These are phyloP conservation scores for Metrosideros polymorpha DNA, from an alignment of 441 rosid species.

Conservation along the genomic window DNA sequence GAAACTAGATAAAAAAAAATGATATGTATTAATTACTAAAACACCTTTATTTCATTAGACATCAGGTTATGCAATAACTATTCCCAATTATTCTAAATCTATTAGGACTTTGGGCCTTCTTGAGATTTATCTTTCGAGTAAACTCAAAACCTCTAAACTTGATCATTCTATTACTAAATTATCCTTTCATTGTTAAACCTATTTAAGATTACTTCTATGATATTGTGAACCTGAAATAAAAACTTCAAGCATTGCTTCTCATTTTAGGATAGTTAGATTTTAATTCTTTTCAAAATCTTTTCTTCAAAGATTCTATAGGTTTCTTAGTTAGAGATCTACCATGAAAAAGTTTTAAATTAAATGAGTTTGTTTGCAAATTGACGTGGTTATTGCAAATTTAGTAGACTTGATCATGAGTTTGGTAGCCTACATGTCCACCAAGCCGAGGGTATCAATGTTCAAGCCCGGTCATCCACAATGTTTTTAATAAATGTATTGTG, in stretches of 20 bases:
- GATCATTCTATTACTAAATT: background rate
- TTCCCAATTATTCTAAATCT: background rate
- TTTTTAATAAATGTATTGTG: background rate
- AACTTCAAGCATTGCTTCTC: background rate
- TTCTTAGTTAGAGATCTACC: background rate
- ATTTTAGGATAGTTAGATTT: background rate
- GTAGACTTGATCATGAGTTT: background rate
- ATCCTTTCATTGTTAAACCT: background rate
- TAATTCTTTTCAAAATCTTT: background rate
- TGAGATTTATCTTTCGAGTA: background rate
- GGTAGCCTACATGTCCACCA: background rate
- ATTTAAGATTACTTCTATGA: background rate
- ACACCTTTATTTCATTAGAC: too few species aligned
- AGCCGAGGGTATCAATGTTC: background rate
- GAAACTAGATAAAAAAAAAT: too few species aligned
- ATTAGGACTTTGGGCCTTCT: background rate
- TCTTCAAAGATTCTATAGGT: background rate
- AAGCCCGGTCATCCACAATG: background rate
- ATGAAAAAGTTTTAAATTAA: fast-evolving
- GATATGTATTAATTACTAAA: background rate
- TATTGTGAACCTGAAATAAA: background rate
- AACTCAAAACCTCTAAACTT: background rate
- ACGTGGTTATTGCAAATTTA: background rate
- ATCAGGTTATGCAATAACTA: background rate
- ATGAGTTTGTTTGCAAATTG: background rate